Evolutionary conservation across 2,329 filamentous ascomycete species (phyloP).

Genomic region (Ramularia endophylla): DNA sequence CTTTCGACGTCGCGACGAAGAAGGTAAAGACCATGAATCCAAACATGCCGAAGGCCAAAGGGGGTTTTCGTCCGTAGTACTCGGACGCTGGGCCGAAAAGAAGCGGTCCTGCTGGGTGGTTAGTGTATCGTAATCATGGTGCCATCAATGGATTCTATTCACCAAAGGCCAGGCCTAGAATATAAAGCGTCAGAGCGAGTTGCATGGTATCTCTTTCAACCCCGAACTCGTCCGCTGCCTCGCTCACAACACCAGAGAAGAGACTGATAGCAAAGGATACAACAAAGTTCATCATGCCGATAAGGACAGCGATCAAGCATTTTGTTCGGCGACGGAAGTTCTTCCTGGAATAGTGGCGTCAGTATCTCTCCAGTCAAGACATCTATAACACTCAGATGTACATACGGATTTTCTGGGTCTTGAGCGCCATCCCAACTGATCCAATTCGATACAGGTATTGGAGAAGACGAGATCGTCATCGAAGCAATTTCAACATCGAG

Average conservation of each 20-base stretch:
- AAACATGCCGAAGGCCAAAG: slow-evolving; percentile 45
- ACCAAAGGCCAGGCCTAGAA: slow-evolving; percentile 14
- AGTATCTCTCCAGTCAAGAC: too few species aligned
- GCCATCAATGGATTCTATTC: not conserved
- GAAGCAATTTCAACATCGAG: too few species aligned
- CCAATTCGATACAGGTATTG: too few species aligned
- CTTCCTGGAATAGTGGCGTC: not conserved
- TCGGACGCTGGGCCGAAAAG: slow-evolving; percentile 57
- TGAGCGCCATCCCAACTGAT: too few species aligned
- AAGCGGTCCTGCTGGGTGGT: slow-evolving; percentile 36
- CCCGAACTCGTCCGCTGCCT: not conserved
- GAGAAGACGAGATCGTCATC: too few species aligned
- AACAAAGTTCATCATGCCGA: slow-evolving; percentile 13
- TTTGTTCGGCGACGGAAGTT: slow-evolving; percentile 8
- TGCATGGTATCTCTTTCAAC: slow-evolving; percentile 1
- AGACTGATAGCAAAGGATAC: slow-evolving; percentile 13
- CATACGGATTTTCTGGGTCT: too few species aligned
- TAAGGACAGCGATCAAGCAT: slow-evolving; percentile 3
- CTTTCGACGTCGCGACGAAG: slow-evolving; percentile 47
- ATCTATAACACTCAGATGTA: too few species aligned
- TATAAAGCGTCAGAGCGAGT: slow-evolving; percentile 7
- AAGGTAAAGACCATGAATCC: slow-evolving; percentile 50
- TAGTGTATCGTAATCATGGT: not conserved
- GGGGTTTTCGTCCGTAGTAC: slow-evolving; percentile 45
- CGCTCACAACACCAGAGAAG: slow-evolving; percentile 5